A percentile compares a stretch with the other conserved stretches of the same genome.
These are phyloP conservation scores for Penicillium sp. DNA, from an alignment of 2,329 filamentous ascomycete species.

Conservation along the genomic window DNA sequence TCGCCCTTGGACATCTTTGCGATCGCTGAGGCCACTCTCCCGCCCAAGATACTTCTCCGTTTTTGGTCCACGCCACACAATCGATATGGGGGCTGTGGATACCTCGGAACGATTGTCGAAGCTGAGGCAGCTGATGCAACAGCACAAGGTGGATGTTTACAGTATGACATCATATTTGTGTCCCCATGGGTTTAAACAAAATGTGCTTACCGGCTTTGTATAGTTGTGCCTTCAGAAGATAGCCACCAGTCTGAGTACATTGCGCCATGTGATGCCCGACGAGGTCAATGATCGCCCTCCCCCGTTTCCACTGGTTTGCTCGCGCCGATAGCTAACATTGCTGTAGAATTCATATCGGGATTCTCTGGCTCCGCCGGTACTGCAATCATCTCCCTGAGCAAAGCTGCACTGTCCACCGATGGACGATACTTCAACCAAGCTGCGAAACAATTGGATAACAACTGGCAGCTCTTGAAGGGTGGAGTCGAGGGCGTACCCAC, in stretches of 20 bases:
- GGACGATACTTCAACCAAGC: conserved; percentile 98
- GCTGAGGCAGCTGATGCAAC: conserved; percentile 81
- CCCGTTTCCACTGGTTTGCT: conserved; percentile 1
- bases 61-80: conserved; percentile 33
- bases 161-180: conserved; percentile 54
- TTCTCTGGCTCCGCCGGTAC: conserved; percentile 95
- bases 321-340: conserved; percentile 14
- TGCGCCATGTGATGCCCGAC: conserved; percentile 86
- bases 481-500: conserved; percentile 91
- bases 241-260: conserved; percentile 98
- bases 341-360: conserved; percentile 75
- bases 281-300: conserved; percentile 51
- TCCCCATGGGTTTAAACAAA: background rate
- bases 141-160: conserved; percentile 85
- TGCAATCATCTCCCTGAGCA: conserved; percentile 79
- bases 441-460: conserved; percentile 79
- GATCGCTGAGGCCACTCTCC: conserved; percentile 27
- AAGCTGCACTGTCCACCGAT: conserved; percentile 88
- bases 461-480: conserved; percentile 90
- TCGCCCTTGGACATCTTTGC: conserved; percentile 33
- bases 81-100: conserved; percentile 74
- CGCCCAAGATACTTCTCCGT: conserved; percentile 40
- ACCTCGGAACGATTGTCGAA: conserved; percentile 72
- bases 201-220: conserved; percentile 34
- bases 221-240: conserved; percentile 95